A percentile compares a stretch with the other conserved stretches of the same genome.
These are phyloP conservation scores for Corymbia calophylla DNA, from an alignment of 441 rosid species.

Conservation along the genomic window DNA sequence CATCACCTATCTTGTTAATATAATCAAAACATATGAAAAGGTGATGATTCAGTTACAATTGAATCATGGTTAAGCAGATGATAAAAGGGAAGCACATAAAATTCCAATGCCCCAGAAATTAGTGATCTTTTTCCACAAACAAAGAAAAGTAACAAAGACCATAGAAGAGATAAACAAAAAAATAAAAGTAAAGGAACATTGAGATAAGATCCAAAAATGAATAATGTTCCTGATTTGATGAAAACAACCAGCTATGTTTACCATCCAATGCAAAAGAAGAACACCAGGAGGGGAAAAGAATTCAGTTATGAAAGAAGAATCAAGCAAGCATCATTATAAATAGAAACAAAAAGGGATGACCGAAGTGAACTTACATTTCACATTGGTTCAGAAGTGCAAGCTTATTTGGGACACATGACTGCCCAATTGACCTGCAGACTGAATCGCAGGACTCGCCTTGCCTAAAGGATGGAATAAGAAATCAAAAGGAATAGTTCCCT, in stretches of 20 bases:
- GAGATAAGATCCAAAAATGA: neutral
- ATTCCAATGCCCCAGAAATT: neutral
- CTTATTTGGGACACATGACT: slow-evolving; percentile 81
- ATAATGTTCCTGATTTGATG: neutral
- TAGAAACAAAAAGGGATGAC: neutral
- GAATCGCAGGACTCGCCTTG: slow-evolving; percentile 90
- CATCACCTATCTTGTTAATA: neutral
- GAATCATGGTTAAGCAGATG: neutral
- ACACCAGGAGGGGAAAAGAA: neutral
- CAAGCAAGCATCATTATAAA: neutral
- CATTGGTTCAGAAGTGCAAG: slow-evolving; percentile 81
- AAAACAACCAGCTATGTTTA: neutral
- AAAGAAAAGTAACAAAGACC: neutral
- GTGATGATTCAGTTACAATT: neutral
- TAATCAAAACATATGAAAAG: neutral
- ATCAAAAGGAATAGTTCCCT: slow-evolving; percentile 1
- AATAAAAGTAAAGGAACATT: neutral
- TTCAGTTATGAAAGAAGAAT: neutral
- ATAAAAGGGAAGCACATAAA: neutral
- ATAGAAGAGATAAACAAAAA: neutral
- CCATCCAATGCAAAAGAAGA: neutral
- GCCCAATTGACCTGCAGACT: slow-evolving; percentile 75
- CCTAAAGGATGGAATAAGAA: slow-evolving; percentile 28
- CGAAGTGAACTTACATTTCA: slow-evolving; percentile 44
- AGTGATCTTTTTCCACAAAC: neutral